A percentile compares a stretch with the other conserved stretches of the same genome.
Conservation (phyloP, 2,329 filamentous ascomycete genomes). For the Scolecobasidium constrictum region DNA sequence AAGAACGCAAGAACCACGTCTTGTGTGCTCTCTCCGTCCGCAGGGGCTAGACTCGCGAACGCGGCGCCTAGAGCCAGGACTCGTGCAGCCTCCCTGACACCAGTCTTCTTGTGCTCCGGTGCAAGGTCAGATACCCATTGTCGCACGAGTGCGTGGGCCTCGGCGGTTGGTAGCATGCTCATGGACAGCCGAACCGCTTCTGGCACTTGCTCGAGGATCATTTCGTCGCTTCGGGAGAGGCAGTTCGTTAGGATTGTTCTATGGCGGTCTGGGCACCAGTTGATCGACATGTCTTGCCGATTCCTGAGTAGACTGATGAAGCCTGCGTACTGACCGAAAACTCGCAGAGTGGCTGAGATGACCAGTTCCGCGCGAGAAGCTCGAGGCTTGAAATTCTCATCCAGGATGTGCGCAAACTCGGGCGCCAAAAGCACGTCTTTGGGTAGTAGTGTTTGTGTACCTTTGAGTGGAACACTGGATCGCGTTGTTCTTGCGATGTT, state of each 20-base stretch:
- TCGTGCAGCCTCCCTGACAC: conserved; percentile 21
- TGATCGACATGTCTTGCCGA: too few relatives aligned
- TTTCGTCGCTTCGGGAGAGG: conserved; percentile 23
- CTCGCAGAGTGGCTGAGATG: conserved; percentile 1
- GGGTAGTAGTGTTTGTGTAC: too few relatives aligned
- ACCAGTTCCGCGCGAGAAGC: conserved; percentile 13
- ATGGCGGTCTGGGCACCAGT: too few relatives aligned
- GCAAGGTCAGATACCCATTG: conserved; percentile 3
- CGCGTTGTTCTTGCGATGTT: not conserved
- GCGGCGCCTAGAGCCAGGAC: conserved; percentile 33
- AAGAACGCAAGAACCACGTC: not conserved
- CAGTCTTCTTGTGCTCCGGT: not conserved
- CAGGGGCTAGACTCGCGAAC: conserved; percentile 13
- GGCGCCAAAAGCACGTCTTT: not conserved
- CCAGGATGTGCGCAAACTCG: not conserved
- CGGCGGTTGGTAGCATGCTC: conserved; percentile 12
- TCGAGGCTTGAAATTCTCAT: conserved; percentile 15
- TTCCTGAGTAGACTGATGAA: not conserved
- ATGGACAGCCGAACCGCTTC: conserved; percentile 13
- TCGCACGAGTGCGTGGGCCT: conserved; percentile 13
- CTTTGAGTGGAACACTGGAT: too few relatives aligned
- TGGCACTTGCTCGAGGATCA: conserved; percentile 21
- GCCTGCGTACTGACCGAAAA: not conserved
- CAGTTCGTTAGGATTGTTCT: conserved; percentile 16
- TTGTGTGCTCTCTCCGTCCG: not conserved